Evolutionary conservation across 2,329 filamentous ascomycete genomes (phyloP), one percentile per base, ranked within the genome.

Genomic region (Cercospora canescens): DNA sequence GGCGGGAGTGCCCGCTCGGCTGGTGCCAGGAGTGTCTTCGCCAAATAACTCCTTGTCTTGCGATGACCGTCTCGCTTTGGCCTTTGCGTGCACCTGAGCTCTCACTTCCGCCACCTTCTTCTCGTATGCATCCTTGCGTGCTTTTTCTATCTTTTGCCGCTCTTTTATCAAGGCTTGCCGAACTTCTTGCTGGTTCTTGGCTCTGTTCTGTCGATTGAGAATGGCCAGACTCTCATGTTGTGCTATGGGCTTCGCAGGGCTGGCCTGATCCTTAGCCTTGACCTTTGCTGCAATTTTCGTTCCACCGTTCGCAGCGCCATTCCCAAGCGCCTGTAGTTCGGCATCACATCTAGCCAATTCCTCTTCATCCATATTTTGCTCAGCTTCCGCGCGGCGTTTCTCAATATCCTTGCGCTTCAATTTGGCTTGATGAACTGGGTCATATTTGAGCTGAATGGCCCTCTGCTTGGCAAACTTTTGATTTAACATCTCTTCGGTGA

Each of bases 111-210:
- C 86, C 65, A 86, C 86, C 60, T 66, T 74, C 70, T 74, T 79
- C 65, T 71, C 72, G 61, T 76, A 74, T 41, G 85, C 77, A 86
- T 86, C 69, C 86, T 87, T 72, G 83, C 83, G 77, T 8, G 76
- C 78, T 12, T 76, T 69, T 57, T 78, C 71, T 52, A 78, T 73
- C 66, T 78, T 76, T 30, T 76, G 73, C 21, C 80, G 79, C 80
- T 99, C 95, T 71, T 90, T 90, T 63, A 97, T 84, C 76, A 97
- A 91, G 0, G 94, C 94, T 78, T 92, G 91, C 66, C 94, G 92
- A n/a, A 98, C 91, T 56, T 91, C 89, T 76, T 97, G 92, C n/a
- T 87, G 86, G 75, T 97, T 97, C 71, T 89, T 86, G 65, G 89
- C 88, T 68, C 94, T 89, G 79, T 97, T 97, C 75, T 91, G 88